These are phyloP conservation scores for Backusella mclennaniae DNA, from an alignment of 192 early-diverging fungal genomes.

Conservation along the genomic window DNA sequence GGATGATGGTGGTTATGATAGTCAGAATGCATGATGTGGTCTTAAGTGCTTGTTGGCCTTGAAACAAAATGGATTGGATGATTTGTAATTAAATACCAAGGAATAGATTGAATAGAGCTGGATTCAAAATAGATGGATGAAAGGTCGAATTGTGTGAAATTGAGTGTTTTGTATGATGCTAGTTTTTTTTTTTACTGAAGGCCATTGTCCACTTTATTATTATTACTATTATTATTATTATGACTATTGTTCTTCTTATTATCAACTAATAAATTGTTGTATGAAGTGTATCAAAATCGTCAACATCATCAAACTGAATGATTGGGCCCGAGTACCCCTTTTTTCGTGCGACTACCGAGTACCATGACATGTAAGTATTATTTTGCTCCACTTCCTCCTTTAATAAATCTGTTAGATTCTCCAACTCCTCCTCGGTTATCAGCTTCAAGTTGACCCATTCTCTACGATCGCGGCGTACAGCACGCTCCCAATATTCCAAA, in stretches of 20 bases:
- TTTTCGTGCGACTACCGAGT: constrained; percentile 25
- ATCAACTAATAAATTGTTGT: constrained; percentile 4
- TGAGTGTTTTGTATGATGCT: background rate
- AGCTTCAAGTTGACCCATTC: constrained; percentile 12
- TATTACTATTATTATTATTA: background rate
- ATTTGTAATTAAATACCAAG: background rate
- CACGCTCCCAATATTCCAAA: constrained; percentile 23
- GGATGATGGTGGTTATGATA: background rate
- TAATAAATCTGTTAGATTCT: background rate
- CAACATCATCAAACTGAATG: constrained; percentile 30
- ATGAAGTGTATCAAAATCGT: constrained; percentile 15
- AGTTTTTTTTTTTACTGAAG: background rate
- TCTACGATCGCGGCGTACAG: background rate
- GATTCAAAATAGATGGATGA: background rate
- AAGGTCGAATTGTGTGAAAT: background rate
- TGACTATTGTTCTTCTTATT: background rate
- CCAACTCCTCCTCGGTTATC: constrained; percentile 17
- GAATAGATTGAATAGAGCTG: background rate
- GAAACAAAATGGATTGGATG: background rate
- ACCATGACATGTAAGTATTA: constrained; percentile 28
- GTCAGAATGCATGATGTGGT: background rate
- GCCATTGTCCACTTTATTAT: background rate
- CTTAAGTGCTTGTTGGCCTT: background rate
- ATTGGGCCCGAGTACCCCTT: constrained; percentile 22
- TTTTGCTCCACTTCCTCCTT: constrained; percentile 13